Conservation (phyloP, 345 rosid species). For the Hibiscus syriacus region DNA sequence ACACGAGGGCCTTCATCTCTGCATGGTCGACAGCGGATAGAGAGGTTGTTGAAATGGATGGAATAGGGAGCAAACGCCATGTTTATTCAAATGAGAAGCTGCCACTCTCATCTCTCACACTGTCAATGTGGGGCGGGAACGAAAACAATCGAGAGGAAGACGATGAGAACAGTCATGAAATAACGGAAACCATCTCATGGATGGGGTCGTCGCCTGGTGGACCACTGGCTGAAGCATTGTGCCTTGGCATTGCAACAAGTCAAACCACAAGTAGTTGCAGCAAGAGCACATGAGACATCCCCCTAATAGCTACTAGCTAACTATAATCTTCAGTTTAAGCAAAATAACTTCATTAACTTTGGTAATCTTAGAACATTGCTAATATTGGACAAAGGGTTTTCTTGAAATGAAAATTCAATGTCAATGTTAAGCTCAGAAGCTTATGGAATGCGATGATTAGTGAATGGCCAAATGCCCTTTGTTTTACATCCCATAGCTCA, state of each 20-base stretch:
- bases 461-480: not conserved
- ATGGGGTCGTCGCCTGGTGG: conserved; percentile 34
- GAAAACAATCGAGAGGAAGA: conserved; percentile 18
- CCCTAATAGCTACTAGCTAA: not conserved
- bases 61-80: conserved; percentile 17
- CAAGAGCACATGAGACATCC: conserved; percentile 1
- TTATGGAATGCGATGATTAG: not conserved
- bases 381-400: too few species aligned
- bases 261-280: conserved; percentile 15
- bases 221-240: conserved; percentile 43
- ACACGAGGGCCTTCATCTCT: conserved; percentile 59
- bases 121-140: conserved; percentile 52
- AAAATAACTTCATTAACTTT: not conserved
- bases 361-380: not conserved
- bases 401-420: not conserved
- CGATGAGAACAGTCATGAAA: conserved; percentile 21
- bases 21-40: conserved; percentile 34
- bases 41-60: conserved; percentile 5
- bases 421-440: not conserved
- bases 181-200: conserved; percentile 24
- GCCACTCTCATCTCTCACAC: conserved; percentile 21
- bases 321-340: not conserved
- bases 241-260: conserved; percentile 31
- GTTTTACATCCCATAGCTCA: not conserved
- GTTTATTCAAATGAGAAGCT: conserved; percentile 25